Percentiles rank a stretch among this genome's conserved stretches.
Conservation (phyloP, 1,284 basidiomycete genomes). For the Agaricales sp. region DNA sequence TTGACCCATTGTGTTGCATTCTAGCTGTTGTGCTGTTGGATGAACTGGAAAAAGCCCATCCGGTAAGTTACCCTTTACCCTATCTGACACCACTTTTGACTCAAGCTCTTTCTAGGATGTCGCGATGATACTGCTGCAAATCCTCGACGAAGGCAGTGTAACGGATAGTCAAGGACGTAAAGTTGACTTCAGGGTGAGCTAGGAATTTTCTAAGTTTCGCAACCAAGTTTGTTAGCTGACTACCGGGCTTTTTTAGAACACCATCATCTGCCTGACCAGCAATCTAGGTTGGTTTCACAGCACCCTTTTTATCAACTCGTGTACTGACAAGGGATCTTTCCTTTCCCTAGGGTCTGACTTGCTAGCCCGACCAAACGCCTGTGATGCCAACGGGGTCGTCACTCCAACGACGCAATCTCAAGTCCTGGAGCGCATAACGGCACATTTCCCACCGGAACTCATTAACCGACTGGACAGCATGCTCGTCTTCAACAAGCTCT, state of each 20-base stretch:
- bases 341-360: slow-evolving; percentile 50
- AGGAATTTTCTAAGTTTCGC: not conserved
- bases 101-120: slow-evolving; percentile 46
- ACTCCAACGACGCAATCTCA: slow-evolving; percentile 51
- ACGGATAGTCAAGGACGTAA: slow-evolving; percentile 78
- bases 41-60: slow-evolving; percentile 90
- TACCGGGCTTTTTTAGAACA: slow-evolving; percentile 43
- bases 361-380: slow-evolving; percentile 61
- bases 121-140: slow-evolving; percentile 84
- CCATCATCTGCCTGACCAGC: slow-evolving; percentile 67
- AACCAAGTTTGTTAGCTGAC: slow-evolving; percentile 7
- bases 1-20: slow-evolving; percentile 5
- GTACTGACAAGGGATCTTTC: not conserved
- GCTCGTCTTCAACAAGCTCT: slow-evolving; percentile 85
- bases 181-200: slow-evolving; percentile 65
- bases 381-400: slow-evolving; percentile 56
- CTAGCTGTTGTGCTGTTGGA: slow-evolving; percentile 73
- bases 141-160: slow-evolving; percentile 85
- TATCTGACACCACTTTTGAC: not conserved
- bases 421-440: slow-evolving; percentile 69
- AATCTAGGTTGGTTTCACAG: slow-evolving; percentile 31
- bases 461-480: slow-evolving; percentile 85
- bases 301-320: not conserved
- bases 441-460: slow-evolving; percentile 85
- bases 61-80: slow-evolving; percentile 28